Conservation (phyloP, 768 basidiomycete species). For the Candolleomyces eurysporus region DNA sequence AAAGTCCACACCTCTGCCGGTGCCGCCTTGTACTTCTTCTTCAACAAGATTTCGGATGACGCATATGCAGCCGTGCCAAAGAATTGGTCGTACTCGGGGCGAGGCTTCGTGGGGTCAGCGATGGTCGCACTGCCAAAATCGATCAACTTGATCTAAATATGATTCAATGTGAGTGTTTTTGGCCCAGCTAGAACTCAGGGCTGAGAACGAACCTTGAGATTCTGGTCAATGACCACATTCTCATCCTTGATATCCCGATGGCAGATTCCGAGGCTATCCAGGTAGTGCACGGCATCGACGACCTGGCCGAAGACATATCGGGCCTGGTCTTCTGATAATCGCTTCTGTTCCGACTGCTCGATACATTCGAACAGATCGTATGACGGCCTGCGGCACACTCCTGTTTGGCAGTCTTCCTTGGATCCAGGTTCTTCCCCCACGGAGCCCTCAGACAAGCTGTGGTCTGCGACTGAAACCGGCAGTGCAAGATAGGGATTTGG, state of each 20-base stretch:
- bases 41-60: slow-evolving; percentile 88
- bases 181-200: slow-evolving; percentile 4
- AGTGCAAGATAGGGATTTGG: slow-evolving; percentile 12
- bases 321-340: slow-evolving; percentile 75
- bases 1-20: slow-evolving; percentile 97
- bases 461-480: not conserved
- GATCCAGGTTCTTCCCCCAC: not conserved
- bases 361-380: slow-evolving; percentile 96
- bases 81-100: slow-evolving; percentile 73
- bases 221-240: slow-evolving; percentile 78
- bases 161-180: slow-evolving; percentile 2
- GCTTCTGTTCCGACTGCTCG: slow-evolving; percentile 79
- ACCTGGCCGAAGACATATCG: slow-evolving; percentile 85
- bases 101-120: slow-evolving; percentile 58
- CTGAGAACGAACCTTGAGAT: slow-evolving; percentile 53
- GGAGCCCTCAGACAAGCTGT: not conserved
- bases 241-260: slow-evolving; percentile 99
- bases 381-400: slow-evolving; percentile 64
- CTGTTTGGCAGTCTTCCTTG: not conserved
- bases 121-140: slow-evolving; percentile 92
- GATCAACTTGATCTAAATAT: slow-evolving; percentile 80
- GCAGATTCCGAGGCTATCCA: slow-evolving; percentile 79
- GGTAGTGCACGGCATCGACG: slow-evolving; percentile 79
- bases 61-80: slow-evolving; percentile 97
- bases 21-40: slow-evolving; percentile 85